Percentiles rank a stretch among this genome's conserved stretches.
phyloP scores from a whole-genome alignment of 768 basidiomycete species.

The Rhodosporidiobolus odoratus region DNA sequence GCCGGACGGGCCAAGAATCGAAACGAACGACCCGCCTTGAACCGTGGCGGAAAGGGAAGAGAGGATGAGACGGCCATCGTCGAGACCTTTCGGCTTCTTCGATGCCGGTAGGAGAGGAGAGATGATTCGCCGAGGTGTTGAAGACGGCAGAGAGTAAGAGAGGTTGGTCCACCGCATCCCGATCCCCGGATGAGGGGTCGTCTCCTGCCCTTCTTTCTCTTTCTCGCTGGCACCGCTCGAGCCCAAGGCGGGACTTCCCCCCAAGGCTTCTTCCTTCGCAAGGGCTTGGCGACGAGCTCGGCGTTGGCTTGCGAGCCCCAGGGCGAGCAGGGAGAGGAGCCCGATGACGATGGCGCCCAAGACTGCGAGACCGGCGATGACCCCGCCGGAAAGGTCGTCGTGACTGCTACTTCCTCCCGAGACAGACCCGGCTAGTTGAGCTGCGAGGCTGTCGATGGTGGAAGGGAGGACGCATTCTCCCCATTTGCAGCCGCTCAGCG shows the following conservation, averaged over 20 bases:
- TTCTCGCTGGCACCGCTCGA: background rate
- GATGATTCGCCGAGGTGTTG: background rate
- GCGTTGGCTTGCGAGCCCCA: conserved; percentile 61
- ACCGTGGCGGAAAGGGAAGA: conserved; percentile 66
- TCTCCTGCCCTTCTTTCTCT: conserved; percentile 51
- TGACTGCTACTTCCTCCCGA: conserved; percentile 46
- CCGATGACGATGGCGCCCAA: conserved; percentile 63
- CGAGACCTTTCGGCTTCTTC: background rate
- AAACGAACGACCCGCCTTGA: conserved; percentile 76
- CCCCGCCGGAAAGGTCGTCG: conserved; percentile 62
- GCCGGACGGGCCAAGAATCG: conserved; percentile 87
- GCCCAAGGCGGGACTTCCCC: conserved; percentile 36
- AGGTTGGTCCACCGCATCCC: conserved; percentile 10
- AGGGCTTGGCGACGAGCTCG: conserved; percentile 56
- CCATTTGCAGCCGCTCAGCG: conserved; percentile 66
- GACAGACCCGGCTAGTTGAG: conserved; percentile 30
- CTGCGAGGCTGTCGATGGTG: conserved; percentile 59
- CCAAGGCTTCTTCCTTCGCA: conserved; percentile 17
- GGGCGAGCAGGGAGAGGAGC: conserved; percentile 57
- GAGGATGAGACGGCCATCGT: conserved; percentile 61
- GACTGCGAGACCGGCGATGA: conserved; percentile 83
- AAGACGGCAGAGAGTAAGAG: conserved; percentile 9
- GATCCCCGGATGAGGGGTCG: conserved; percentile 42
- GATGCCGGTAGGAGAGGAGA: background rate
- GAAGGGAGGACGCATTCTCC: conserved; percentile 84